Conservation (phyloP, 208 protist genomes). For the Lotmaria passim region DNA sequence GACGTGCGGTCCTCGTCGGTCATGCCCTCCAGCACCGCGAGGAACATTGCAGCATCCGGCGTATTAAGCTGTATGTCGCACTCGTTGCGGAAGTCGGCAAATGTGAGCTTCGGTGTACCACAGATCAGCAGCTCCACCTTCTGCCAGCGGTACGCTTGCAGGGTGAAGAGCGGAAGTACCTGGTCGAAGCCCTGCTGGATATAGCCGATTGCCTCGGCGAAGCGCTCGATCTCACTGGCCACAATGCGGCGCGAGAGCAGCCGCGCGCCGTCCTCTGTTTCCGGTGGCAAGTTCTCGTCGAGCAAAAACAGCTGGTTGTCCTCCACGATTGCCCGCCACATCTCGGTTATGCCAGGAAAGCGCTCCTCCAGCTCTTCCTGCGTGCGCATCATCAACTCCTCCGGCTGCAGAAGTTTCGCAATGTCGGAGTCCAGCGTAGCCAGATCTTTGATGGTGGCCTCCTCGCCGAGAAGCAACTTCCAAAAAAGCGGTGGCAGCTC, state of each 20-base stretch:
- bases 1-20: constrained; percentile 84
- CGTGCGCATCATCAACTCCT: constrained; percentile 64
- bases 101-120: constrained; percentile 79
- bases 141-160: constrained; percentile 89
- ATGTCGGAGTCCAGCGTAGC: constrained; percentile 68
- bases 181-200: constrained; percentile 83
- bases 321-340: constrained; percentile 47
- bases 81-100: constrained; percentile 71
- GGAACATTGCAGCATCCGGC: constrained; percentile 68
- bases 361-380: constrained; percentile 84
- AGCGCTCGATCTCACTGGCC: constrained; percentile 66
- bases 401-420: constrained; percentile 53
- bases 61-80: constrained; percentile 77
- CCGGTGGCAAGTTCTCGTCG: constrained; percentile 52
- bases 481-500: constrained; percentile 94
- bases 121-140: constrained; percentile 84
- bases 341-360: constrained; percentile 71
- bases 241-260: constrained; percentile 72
- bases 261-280: constrained; percentile 45
- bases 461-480: constrained; percentile 89
- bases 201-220: constrained; percentile 64
- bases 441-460: constrained; percentile 60
- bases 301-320: constrained; percentile 55
- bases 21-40: constrained; percentile 76
- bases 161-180: constrained; percentile 82